Conservation (phyloP, 1,284 basidiomycete species). For the Megacollybia platyphylla region DNA sequence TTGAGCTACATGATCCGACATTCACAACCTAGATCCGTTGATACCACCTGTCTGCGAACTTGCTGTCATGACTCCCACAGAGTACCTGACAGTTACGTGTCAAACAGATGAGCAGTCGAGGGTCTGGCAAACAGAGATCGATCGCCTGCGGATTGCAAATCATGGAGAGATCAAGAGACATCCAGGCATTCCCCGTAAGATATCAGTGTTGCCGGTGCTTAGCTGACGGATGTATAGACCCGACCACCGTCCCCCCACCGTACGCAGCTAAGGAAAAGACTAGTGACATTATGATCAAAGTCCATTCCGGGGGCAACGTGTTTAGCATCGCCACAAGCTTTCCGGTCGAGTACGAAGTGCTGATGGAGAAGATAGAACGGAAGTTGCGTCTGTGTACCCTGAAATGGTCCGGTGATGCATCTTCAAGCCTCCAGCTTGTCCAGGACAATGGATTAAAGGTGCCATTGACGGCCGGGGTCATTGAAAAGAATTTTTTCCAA, state of each 20-base stretch:
- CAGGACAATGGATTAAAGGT: background rate
- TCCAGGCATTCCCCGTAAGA: background rate
- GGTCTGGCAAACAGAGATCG: background rate
- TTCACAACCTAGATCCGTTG: background rate
- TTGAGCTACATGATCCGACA: background rate
- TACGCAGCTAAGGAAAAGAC: background rate
- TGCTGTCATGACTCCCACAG: background rate
- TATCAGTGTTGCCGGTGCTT: too few species aligned
- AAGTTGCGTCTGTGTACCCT: constrained; percentile 4
- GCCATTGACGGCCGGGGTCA: background rate
- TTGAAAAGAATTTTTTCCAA: background rate
- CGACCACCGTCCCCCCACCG: background rate
- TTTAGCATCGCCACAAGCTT: constrained; percentile 3
- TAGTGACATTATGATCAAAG: background rate
- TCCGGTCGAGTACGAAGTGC: constrained; percentile 4
- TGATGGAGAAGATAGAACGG: constrained; percentile 5
- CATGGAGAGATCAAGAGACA: background rate
- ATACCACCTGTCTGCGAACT: background rate
- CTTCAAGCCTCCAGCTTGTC: background rate
- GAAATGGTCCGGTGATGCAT: background rate
- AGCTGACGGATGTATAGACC: background rate
- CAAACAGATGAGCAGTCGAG: background rate
- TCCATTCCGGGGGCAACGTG: constrained; percentile 2
- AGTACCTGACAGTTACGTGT: constrained; percentile 1
- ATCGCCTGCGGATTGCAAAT: background rate